Evolutionary conservation across 176 grass and related monocot species (phyloP).

Genomic region (Eragrostis curvula): DNA sequence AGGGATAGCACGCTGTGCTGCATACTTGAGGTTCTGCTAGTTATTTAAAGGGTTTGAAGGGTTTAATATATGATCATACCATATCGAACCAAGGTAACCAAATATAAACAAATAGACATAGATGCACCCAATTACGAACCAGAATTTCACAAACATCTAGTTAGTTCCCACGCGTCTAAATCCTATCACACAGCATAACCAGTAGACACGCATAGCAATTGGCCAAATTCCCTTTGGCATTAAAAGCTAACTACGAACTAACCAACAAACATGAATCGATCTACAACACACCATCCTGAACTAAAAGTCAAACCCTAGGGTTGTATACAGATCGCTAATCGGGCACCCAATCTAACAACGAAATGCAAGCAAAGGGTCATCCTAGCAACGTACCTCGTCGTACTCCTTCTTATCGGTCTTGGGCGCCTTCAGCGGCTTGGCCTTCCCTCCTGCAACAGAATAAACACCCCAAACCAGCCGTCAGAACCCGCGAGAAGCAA

Average conservation of each 20-base stretch:
- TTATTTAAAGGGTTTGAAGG: not conserved
- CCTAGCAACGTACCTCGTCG: constrained; percentile 59
- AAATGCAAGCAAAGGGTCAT: not conserved
- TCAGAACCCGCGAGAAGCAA: not conserved
- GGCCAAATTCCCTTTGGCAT: not conserved
- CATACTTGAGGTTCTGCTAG: not conserved
- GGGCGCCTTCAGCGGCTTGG: constrained; percentile 74
- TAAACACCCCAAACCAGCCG: not conserved
- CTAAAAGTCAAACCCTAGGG: not conserved
- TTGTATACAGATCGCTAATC: not conserved
- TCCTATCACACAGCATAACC: not conserved
- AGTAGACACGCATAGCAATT: not conserved
- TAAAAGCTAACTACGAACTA: not conserved
- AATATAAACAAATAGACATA: not conserved
- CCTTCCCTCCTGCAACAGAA: constrained; percentile 76
- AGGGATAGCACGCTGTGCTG: not conserved
- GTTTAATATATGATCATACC: not conserved
- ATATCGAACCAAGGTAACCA: not conserved
- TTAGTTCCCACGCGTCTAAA: not conserved
- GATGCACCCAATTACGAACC: not conserved
- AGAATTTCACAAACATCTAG: too few species aligned
- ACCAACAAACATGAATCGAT: not conserved
- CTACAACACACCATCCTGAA: not conserved
- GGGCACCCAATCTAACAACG: not conserved
- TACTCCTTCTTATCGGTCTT: constrained; percentile 78